These are phyloP conservation scores for Talaromyces albobiverticillius DNA, from an alignment of 2,329 filamentous ascomycete genomes.

Conservation along the genomic window DNA sequence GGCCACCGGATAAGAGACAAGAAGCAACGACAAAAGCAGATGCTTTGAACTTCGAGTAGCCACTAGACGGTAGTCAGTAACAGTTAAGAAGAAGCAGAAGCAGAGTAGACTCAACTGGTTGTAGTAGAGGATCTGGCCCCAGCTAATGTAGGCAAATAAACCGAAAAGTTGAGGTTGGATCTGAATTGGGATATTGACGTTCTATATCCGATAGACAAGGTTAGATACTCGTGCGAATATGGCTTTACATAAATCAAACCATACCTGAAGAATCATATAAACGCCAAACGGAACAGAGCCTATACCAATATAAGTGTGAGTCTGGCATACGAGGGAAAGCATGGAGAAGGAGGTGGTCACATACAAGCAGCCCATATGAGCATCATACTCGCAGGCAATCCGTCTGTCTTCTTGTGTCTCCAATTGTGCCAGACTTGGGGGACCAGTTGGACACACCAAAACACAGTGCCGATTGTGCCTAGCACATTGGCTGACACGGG, in stretches of 20 bases:
- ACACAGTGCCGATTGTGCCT: slow-evolving; percentile 40
- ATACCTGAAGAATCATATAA: slow-evolving; percentile 51
- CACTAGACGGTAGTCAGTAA: slow-evolving; percentile 14
- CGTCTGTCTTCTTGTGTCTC: slow-evolving; percentile 59
- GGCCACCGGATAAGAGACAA: slow-evolving; percentile 48
- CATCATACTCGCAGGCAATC: slow-evolving; percentile 60
- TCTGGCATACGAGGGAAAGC: slow-evolving; percentile 18
- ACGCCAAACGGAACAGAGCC: slow-evolving; percentile 50
- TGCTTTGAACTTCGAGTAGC: slow-evolving; percentile 47
- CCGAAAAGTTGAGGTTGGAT: slow-evolving; percentile 56
- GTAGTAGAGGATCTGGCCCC: slow-evolving; percentile 54
- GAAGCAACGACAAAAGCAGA: slow-evolving; percentile 39
- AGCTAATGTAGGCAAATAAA: slow-evolving; percentile 48
- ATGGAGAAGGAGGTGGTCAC: slow-evolving; percentile 11
- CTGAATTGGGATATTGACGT: slow-evolving; percentile 55
- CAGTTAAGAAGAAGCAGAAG: background rate
- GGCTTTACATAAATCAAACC: background rate
- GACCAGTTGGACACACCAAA: slow-evolving; percentile 40
- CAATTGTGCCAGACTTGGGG: slow-evolving; percentile 61
- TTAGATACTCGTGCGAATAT: background rate
- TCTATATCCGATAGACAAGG: slow-evolving; percentile 30
- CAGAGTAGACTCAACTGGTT: slow-evolving; percentile 36
- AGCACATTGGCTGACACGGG: slow-evolving; percentile 37
- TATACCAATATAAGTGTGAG: slow-evolving; percentile 15
- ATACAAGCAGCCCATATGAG: slow-evolving; percentile 60